Percentiles rank a stretch among this genome's conserved stretches.
phyloP scores from a whole-genome alignment of 345 rosid species.

The Draba incana region DNA sequence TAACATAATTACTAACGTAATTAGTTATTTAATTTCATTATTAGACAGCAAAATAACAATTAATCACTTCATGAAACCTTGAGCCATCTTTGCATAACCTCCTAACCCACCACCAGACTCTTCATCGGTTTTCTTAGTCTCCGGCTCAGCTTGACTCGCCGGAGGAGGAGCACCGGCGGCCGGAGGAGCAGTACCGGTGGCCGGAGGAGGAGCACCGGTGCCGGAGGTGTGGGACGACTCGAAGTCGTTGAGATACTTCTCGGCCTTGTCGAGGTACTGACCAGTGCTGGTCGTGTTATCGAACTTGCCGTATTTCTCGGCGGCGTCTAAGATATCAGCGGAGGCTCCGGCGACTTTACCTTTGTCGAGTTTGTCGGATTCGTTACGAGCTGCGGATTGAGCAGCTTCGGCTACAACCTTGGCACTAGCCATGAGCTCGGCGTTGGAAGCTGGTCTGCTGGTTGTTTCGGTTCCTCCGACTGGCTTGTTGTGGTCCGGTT shows the following conservation, averaged over 20 bases:
- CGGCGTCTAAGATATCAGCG: conserved; percentile 64
- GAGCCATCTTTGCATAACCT: conserved; percentile 60
- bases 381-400: conserved; percentile 46
- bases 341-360: conserved; percentile 62
- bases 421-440: conserved; percentile 69
- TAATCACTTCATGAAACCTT: conserved; percentile 53
- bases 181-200: no score
- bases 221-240: conserved; percentile 46
- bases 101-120: conserved; percentile 56
- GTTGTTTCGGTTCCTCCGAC: conserved; percentile 30
- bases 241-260: conserved; percentile 67
- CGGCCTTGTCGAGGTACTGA: conserved; percentile 69
- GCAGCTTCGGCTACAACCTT: conserved; percentile 70
- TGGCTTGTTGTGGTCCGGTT: conserved; percentile 38
- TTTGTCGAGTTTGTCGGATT: conserved; percentile 55
- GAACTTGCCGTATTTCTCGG: conserved; percentile 66
- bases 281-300: conserved; percentile 59
- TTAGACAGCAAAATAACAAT: background rate
- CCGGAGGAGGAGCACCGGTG: conserved; percentile 29
- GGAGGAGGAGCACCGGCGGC: conserved; percentile 28
- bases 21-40: background rate
- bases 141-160: conserved; percentile 13
- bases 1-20: background rate
- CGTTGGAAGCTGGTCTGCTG: conserved; percentile 41
- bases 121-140: conserved; percentile 34